These are phyloP conservation scores for Leccinum griseonigrum DNA, from an alignment of 1,284 basidiomycete species.

Conservation along the genomic window DNA sequence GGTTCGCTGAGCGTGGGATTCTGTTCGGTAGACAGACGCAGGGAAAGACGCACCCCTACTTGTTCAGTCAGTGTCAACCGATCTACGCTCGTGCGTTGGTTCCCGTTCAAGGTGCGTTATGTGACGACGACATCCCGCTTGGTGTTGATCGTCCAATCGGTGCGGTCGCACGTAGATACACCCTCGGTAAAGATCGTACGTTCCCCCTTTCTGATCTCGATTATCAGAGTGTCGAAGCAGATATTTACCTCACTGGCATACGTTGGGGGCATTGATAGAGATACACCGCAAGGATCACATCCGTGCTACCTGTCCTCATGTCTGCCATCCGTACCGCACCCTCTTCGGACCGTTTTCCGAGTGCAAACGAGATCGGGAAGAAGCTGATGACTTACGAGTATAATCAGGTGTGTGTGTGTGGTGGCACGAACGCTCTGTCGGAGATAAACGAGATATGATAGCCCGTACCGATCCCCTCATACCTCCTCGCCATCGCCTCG, in stretches of 20 bases:
- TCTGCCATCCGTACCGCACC: constrained; percentile 82
- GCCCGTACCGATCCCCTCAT: constrained; percentile 83
- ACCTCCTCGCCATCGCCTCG: constrained; percentile 84
- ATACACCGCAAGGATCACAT: constrained; percentile 76
- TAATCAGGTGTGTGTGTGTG: constrained; percentile 53
- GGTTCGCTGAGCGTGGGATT: background rate
- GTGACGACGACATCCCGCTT: background rate
- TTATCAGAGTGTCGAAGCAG: background rate
- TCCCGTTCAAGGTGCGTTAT: constrained; percentile 68
- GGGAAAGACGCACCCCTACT: constrained; percentile 81
- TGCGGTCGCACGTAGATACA: constrained; percentile 43
- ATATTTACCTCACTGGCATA: background rate
- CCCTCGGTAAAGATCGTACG: constrained; percentile 74
- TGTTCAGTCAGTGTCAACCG: constrained; percentile 95
- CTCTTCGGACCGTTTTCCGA: constrained; percentile 59
- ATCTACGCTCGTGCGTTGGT: constrained; percentile 83
- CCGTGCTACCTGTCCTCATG: constrained; percentile 81
- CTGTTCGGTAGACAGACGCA: constrained; percentile 77
- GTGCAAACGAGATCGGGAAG: constrained; percentile 65
- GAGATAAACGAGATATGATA: background rate
- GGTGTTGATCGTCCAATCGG: background rate
- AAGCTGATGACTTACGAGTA: constrained; percentile 58
- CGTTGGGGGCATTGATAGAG: constrained; percentile 42
- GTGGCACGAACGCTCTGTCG: background rate
- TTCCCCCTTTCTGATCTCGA: constrained; percentile 6